Conservation (phyloP, 129 eudicot species). For the Flaveria ramosissima region DNA sequence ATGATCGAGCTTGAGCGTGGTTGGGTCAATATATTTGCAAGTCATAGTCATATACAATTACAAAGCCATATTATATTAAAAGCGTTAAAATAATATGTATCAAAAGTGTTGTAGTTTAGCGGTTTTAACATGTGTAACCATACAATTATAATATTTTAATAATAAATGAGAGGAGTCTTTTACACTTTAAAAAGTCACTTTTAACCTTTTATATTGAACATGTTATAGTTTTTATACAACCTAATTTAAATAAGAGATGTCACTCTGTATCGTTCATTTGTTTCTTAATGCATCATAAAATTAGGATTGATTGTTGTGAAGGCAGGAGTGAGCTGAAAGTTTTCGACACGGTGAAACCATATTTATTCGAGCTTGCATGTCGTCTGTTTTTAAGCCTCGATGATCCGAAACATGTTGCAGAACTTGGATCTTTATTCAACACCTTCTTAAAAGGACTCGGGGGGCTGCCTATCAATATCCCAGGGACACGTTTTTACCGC, state of each 20-base stretch:
- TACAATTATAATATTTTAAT: too few relatives aligned
- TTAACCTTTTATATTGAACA: not conserved
- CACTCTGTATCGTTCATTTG: not conserved
- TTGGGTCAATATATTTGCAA: too few relatives aligned
- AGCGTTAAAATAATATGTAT: too few relatives aligned
- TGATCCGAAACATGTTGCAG: conserved; percentile 9
- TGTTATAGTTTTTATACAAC: not conserved
- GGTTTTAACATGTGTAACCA: too few relatives aligned
- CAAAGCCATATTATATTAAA: too few relatives aligned
- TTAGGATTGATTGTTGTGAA: not conserved
- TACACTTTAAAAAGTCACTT: too few relatives aligned
- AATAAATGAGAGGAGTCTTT: too few relatives aligned
- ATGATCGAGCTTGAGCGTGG: too few relatives aligned
- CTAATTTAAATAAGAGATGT: not conserved
- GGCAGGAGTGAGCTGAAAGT: conserved; percentile 19
- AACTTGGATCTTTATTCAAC: conserved; percentile 11
- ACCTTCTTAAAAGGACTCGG: conserved; percentile 23
- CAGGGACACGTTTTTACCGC: conserved; percentile 21
- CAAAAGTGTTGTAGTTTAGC: too few relatives aligned
- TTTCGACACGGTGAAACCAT: not conserved
- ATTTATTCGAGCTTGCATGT: conserved; percentile 23
- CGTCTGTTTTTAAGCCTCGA: conserved; percentile 31
- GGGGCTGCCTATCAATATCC: conserved; percentile 24
- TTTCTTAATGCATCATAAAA: not conserved
- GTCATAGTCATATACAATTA: too few relatives aligned